Conservation (phyloP, 495 filamentous ascomycete genomes). For the Aspergillus affinis region DNA sequence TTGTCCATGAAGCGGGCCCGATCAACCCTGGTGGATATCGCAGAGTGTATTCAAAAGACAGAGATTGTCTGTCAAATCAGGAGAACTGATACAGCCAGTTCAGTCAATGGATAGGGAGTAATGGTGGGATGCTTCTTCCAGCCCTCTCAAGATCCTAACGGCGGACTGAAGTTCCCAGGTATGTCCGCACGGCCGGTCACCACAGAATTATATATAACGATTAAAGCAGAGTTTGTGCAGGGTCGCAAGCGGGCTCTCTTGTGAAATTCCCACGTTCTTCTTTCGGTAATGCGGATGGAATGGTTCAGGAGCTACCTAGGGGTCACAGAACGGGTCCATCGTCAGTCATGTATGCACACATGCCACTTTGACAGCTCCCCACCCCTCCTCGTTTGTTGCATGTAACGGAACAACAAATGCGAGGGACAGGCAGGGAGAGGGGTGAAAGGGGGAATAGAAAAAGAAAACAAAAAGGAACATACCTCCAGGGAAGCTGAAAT, state of each 20-base stretch:
- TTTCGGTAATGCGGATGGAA: background rate
- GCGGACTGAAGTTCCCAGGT: background rate
- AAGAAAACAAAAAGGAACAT: conserved; percentile 8
- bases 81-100: background rate
- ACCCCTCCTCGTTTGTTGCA: background rate
- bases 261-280: background rate
- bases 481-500: conserved; percentile 12
- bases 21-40: conserved; percentile 14
- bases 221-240: background rate
- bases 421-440: background rate
- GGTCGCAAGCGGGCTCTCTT: background rate
- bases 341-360: background rate
- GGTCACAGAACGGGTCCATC: background rate
- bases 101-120: background rate
- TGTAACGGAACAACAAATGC: background rate
- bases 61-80: conserved; percentile 3
- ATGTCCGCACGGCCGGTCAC: background rate
- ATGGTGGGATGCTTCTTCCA: background rate
- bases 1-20: conserved; percentile 36
- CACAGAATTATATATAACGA: background rate
- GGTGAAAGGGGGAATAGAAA: background rate
- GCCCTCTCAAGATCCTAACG: background rate
- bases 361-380: background rate
- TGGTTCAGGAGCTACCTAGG: conserved; percentile 1
- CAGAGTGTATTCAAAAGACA: conserved; percentile 7